Base-by-base conservation (phyloP, 1,139 yeast species). In the Kodamaea ohmeri region DNA sequence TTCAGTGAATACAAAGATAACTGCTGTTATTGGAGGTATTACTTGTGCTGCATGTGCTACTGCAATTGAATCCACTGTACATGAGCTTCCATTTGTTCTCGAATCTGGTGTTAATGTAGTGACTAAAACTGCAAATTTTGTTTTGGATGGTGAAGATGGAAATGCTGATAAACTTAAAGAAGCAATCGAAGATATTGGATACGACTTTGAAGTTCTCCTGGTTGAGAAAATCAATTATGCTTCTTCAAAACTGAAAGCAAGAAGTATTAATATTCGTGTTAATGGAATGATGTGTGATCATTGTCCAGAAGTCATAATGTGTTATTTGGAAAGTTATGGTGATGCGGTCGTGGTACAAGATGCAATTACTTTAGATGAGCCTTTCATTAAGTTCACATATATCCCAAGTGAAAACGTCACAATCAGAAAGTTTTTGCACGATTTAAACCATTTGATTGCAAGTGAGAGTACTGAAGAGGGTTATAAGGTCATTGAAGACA, bases 11-110 rank as follows among this genome's bases (percentile, higher is more conserved):
- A 72, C 68, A 45, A 74, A 71, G 49, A 73, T 82, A 6, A 64
- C 69, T 6, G 88, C 87, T 2, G 60, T 78, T 0, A 76, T 84
- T 36, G 85, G 83, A 3, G 92, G 92, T 4, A 83, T 84, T 59
- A 78, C 89, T 0, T 84, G 92, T 61, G 79, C 85, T 4, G 78
- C 88, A 0, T 84, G 94, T 56, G 78, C 79, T 1, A 68, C 68
- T 35, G 65, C 88, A 0, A 77, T 84, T 22, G 59, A 63, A 7
- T 58, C 67, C 14, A 76, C 80, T 0, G 74, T 78, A 1, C 52
- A 65, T 4, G 73, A 67, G 5, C 58, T 81, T 26, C 75, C 78
- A 0, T 80, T 75, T 54, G 72, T 83, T 2, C 58, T 70, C 12
- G 79, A 76, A 20, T 64, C 69, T 25, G 76, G 76, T 8, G 67